Base-by-base conservation (phyloP, 2,329 filamentous ascomycete species). In the Xylariaceae sp. region DNA sequence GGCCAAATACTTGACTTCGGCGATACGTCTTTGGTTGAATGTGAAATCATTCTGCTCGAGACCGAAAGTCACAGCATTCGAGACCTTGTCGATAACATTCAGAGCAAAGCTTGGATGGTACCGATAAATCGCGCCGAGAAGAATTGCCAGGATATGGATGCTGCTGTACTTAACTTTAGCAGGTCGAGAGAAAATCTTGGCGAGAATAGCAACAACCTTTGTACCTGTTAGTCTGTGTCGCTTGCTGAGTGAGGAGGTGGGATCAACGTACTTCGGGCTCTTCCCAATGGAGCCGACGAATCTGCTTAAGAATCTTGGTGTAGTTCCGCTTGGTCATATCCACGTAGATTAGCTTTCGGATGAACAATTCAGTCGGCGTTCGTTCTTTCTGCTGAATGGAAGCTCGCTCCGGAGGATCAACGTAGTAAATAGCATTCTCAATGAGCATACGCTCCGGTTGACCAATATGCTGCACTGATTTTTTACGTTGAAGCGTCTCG, bases 151-250 rank as follows among this genome's bases (percentile, higher is more conserved):
- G 46, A 97, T 82, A 69, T 97, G 90, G 59, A 99, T 90, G 66
- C 96, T 97, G 65, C 92, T 92, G 71, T 95, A 99, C 70, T 96
- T 97, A 72, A 99, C 90, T 74, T 97, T 97, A 43, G 89, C 90
- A 12, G 95, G 94, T 68, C 96, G 97, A 47, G 91, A 90, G 68
- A 97, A 99, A 41, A 97, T 86, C 69, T 95, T 96, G 66, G 91
- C 87, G 19, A 97, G 74, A 45, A 92, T 84, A 28, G 79, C 75
- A 38, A 93, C 88, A 19, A 94, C 86, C 80, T 78, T 54, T 47
- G 47, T 38, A 13, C 2, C 31, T 57, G 31, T 58, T 39, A 58
- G 51, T 19, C 22, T 28, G 11, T 38, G 13, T 31, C 18, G 31
- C 38, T 17, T 12, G 12, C n/a, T 28, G 22, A 28, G 4, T 28